Conservation (phyloP, 2,329 filamentous ascomycete genomes). For the Cadophora sp. region DNA sequence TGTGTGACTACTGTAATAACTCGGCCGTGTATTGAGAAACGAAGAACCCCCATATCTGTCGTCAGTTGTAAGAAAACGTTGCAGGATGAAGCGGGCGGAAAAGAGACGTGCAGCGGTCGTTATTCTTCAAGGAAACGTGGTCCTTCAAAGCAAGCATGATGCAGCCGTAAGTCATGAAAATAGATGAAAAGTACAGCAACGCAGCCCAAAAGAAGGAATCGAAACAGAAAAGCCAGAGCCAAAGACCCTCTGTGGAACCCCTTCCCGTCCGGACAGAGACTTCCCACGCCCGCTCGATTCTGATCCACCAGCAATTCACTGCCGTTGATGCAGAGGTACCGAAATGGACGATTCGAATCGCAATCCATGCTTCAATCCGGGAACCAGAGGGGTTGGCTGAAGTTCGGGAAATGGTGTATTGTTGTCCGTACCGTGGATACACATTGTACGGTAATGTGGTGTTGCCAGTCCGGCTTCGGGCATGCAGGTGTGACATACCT, state of each 20-base stretch:
- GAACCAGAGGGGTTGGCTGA: constrained; percentile 10
- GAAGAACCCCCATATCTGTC: neutral
- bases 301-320: neutral
- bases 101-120: neutral
- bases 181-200: neutral
- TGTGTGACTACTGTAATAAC: neutral
- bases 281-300: constrained; percentile 3
- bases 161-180: constrained; percentile 9
- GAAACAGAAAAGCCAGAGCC: neutral
- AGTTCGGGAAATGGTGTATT: neutral
- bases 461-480: constrained; percentile 9
- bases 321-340: constrained; percentile 24
- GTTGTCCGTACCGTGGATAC: neutral
- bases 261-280: constrained; percentile 4
- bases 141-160: neutral
- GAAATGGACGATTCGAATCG: constrained; percentile 19
- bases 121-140: constrained; percentile 1
- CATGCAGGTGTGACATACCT: constrained; percentile 12
- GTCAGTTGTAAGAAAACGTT: neutral
- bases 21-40: neutral
- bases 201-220: neutral
- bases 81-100: neutral
- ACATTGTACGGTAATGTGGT: neutral
- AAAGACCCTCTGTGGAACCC: neutral
- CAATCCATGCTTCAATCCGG: neutral